Evolutionary conservation across 805 yeast species (phyloP).

Genomic region (Candida railenensis): DNA sequence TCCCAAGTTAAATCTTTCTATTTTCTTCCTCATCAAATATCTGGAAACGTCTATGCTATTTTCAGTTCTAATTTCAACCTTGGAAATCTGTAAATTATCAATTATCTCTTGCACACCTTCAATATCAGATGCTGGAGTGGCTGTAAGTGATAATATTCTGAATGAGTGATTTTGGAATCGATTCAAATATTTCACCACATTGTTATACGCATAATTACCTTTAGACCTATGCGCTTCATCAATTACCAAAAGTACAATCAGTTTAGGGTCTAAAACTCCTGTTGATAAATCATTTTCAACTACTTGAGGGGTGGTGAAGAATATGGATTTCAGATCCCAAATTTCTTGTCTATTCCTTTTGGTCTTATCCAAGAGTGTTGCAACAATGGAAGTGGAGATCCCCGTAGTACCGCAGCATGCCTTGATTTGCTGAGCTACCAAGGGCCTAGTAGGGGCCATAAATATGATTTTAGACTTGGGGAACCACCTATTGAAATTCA

Average conservation of each 20-base stretch:
- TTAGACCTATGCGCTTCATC: conserved; percentile 97
- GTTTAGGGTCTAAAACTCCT: conserved; percentile 75
- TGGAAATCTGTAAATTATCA: conserved; percentile 67
- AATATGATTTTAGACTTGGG: conserved; percentile 75
- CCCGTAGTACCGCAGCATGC: conserved; percentile 91
- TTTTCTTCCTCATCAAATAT: conserved; percentile 69
- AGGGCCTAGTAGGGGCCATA: conserved; percentile 96
- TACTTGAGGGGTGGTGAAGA: conserved; percentile 95
- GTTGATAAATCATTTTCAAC: conserved; percentile 83
- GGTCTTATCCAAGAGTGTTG: conserved; percentile 67
- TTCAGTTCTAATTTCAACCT: conserved; percentile 84
- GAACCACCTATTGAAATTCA: conserved; percentile 88
- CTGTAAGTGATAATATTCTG: conserved; percentile 84
- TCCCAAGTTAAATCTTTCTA: conserved; percentile 58
- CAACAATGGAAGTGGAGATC: conserved; percentile 71
- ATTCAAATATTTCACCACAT: conserved; percentile 64
- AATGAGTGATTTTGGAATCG: conserved; percentile 59
- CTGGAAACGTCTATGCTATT: conserved; percentile 73
- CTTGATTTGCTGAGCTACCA: conserved; percentile 93
- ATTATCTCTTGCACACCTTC: conserved; percentile 88
- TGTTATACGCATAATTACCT: conserved; percentile 86
- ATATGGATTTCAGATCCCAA: conserved; percentile 78
- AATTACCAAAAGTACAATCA: conserved; percentile 71
- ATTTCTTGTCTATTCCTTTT: conserved; percentile 62
- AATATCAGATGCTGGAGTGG: conserved; percentile 89